Base-by-base conservation (phyloP, 2,329 filamentous ascomycete genomes). In the Coniochaeta ligniaria region DNA sequence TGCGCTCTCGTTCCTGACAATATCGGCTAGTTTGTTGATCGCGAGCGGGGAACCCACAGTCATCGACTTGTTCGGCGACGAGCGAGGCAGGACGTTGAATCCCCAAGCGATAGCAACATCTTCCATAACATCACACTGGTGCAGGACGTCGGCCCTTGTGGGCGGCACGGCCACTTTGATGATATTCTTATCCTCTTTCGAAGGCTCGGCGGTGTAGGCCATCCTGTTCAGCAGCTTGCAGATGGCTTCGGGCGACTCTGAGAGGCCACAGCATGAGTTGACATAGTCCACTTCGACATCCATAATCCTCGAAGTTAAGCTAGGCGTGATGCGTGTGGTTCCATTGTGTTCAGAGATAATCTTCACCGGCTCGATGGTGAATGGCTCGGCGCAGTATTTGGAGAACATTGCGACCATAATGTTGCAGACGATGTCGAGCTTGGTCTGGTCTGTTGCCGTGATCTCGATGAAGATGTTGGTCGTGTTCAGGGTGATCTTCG, bases 391-490 rank as follows among this genome's bases (percentile, higher is more conserved):
- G 70, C 91, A 93, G 78, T 98, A 96, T 71, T 88, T 84, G 54
- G 91, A 96, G 82, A 99, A 99, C 94, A 99, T 99, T 70, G 94
- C 86, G 47, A 96, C 91, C 74, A 99, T 88, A 72, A 97, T 96
- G 74, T 96, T 92, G 77, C 90, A 91, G 63, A 97, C 94, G 65
- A 99, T 91, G 68, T 97, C 93, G 52, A 98, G 84, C 80, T 99
- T 99, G 31, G 96, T 99, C 72, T 90, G 88, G 73, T 99, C 95
- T 45, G 92, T 94, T 45, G 93, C 96, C 8, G 95, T 99, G 69
- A 96, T 92, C 76, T 99, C 95, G 73, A 99, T 96, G 76, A 99
- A 91, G 70, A 99, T 86, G 70, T 99, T 97, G 71, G 84, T 94
- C 61, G 93, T 98, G 72, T 96, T 79, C 52, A 96, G 78, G 8